phyloP scores from a whole-genome alignment of 1,284 basidiomycete genomes.

The Pholiota adiposa region DNA sequence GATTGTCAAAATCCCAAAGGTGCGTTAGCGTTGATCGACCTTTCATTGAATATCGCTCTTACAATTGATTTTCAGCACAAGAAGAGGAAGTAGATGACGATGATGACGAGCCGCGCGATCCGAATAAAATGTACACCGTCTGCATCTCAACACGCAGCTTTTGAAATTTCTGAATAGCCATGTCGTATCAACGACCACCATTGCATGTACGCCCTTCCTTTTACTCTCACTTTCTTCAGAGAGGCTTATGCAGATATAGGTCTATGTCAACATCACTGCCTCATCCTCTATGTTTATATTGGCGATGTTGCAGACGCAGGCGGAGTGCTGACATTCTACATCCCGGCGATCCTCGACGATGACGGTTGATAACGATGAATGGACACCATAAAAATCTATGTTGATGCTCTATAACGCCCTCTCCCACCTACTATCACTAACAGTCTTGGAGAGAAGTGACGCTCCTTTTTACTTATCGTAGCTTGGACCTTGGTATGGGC shows the following conservation, averaged over 20 bases:
- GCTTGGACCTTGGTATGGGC: no score
- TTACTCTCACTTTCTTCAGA: neutral
- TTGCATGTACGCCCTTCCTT: constrained; percentile 62
- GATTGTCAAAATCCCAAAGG: constrained; percentile 73
- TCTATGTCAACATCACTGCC: constrained; percentile 82
- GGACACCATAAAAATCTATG: neutral
- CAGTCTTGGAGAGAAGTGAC: no score
- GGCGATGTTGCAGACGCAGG: constrained; percentile 82
- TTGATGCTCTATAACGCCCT: no score
- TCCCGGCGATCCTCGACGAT: constrained; percentile 63
- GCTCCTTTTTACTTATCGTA: no score
- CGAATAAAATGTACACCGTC: constrained; percentile 65
- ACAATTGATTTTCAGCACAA: constrained; percentile 5
- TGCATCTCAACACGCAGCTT: constrained; percentile 78
- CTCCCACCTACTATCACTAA: no score
- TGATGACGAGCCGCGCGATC: constrained; percentile 44
- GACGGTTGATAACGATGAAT: constrained; percentile 10
- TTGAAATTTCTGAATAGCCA: constrained; percentile 86
- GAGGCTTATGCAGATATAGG: constrained; percentile 26
- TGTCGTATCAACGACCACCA: constrained; percentile 84
- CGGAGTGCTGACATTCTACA: constrained; percentile 89
- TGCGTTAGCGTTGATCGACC: constrained; percentile 33
- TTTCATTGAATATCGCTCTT: no score
- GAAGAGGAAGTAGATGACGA: constrained; percentile 31
- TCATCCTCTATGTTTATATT: constrained; percentile 91